Percentiles rank a stretch among this genome's conserved stretches.
These are phyloP conservation scores for Ophiostoma pallidulum DNA, from an alignment of 2,329 filamentous ascomycete species.

Conservation along the genomic window DNA sequence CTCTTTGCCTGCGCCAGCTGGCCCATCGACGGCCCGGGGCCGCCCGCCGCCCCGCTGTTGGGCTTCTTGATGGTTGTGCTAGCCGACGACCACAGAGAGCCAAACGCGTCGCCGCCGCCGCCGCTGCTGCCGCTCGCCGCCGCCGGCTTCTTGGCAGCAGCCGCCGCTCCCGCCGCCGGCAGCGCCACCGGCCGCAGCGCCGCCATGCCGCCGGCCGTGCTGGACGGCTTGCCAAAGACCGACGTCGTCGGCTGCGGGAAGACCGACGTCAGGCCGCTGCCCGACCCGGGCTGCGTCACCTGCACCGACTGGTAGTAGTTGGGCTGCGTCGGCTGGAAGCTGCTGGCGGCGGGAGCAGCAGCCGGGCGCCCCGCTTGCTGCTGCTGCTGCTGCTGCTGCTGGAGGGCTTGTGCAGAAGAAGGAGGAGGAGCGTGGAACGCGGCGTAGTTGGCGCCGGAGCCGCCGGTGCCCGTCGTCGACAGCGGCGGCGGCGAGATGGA, in stretches of 20 bases:
- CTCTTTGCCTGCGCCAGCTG: slow-evolving; percentile 98
- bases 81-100: slow-evolving; percentile 71
- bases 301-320: slow-evolving; percentile 92
- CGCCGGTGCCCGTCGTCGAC: slow-evolving; percentile 38
- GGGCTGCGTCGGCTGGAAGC: slow-evolving; percentile 68
- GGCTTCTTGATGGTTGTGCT: slow-evolving; percentile 68
- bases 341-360: slow-evolving; percentile 29
- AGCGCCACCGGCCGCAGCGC: slow-evolving; percentile 17
- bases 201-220: slow-evolving; percentile 19
- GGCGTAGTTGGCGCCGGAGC: slow-evolving; percentile 56
- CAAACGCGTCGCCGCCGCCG: slow-evolving; percentile 79
- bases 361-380: slow-evolving; percentile 42
- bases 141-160: slow-evolving; percentile 23
- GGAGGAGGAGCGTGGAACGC: slow-evolving; percentile 45
- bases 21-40: slow-evolving; percentile 71
- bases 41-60: slow-evolving; percentile 46
- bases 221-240: slow-evolving; percentile 7
- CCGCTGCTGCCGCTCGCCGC: slow-evolving; percentile 47
- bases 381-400: slow-evolving; percentile 30
- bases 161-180: not conserved
- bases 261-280: slow-evolving; percentile 13
- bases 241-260: slow-evolving; percentile 23
- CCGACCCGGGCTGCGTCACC: slow-evolving; percentile 14
- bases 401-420: slow-evolving; percentile 24
- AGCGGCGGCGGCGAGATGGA: slow-evolving; percentile 71